phyloP scores from a whole-genome alignment of 768 basidiomycete genomes.

The Lepiota venenata region DNA sequence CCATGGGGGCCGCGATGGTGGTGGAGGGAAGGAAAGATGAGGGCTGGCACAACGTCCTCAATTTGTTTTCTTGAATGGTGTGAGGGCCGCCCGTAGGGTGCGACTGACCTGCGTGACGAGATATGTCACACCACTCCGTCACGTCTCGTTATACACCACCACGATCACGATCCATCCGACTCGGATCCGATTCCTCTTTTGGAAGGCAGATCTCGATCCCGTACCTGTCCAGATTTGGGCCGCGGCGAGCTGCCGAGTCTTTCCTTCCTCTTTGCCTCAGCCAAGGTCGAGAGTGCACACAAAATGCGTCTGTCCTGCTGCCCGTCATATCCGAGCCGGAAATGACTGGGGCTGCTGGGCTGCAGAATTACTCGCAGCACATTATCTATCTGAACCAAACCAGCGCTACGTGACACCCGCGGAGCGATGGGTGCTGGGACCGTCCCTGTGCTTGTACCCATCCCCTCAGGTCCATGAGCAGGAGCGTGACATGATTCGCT shows the following conservation, averaged over 20 bases:
- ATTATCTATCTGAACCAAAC: neutral
- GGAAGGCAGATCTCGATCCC: slow-evolving; percentile 7
- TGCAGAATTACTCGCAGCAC: neutral
- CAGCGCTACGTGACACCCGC: slow-evolving; percentile 4
- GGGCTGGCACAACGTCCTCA: slow-evolving; percentile 5
- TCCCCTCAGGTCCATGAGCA: neutral
- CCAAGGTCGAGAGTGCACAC: neutral
- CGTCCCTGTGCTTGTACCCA: neutral
- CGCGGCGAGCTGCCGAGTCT: slow-evolving; percentile 1
- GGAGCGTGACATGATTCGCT: neutral
- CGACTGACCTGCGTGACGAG: slow-evolving; percentile 5
- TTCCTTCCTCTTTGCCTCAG: neutral
- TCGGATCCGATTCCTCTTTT: slow-evolving; percentile 9
- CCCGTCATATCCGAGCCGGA: neutral
- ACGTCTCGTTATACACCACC: neutral
- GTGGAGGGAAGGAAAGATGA: slow-evolving; percentile 1
- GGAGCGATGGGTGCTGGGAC: neutral
- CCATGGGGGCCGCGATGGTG: slow-evolving; percentile 9
- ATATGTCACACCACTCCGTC: neutral
- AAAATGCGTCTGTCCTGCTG: neutral
- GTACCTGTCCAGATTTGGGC: slow-evolving; percentile 8
- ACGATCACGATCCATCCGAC: slow-evolving; percentile 12
- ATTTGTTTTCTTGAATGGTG: slow-evolving; percentile 11
- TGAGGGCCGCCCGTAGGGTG: slow-evolving; percentile 8
- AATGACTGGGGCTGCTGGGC: neutral